Evolutionary conservation across 2,329 filamentous ascomycete genomes (phyloP).

Genomic region (Penicillium corylophilum): DNA sequence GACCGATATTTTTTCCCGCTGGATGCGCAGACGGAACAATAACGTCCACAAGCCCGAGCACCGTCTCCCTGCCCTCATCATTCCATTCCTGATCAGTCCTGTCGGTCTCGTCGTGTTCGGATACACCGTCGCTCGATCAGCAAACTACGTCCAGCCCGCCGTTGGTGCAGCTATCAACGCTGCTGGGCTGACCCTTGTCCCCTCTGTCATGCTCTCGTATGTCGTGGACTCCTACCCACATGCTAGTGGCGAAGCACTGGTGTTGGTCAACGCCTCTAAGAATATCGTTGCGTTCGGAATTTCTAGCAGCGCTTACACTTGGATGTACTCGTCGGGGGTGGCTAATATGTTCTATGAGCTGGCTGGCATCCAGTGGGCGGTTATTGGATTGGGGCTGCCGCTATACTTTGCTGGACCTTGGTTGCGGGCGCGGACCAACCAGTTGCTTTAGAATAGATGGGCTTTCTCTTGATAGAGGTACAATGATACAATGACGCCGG

Average conservation of each 20-base stretch:
- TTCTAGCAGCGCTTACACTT: slow-evolving; percentile 28
- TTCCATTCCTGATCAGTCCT: slow-evolving; percentile 39
- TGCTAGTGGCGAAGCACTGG: slow-evolving; percentile 33
- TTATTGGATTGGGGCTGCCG: slow-evolving; percentile 29
- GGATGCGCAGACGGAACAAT: slow-evolving; percentile 32
- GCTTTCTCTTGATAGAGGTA: too few relatives aligned
- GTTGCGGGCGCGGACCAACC: slow-evolving; percentile 15
- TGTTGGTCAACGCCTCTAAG: slow-evolving; percentile 34
- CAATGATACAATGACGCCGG: neutral
- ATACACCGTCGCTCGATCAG: slow-evolving; percentile 26
- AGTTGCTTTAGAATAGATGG: slow-evolving; percentile 6
- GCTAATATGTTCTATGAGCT: slow-evolving; percentile 39
- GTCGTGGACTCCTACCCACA: slow-evolving; percentile 35
- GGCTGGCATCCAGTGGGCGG: slow-evolving; percentile 36
- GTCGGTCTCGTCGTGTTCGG: slow-evolving; percentile 35
- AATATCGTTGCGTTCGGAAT: slow-evolving; percentile 30
- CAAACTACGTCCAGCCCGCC: slow-evolving; percentile 26
- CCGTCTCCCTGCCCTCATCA: slow-evolving; percentile 38
- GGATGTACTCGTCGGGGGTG: slow-evolving; percentile 30
- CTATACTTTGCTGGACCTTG: slow-evolving; percentile 33
- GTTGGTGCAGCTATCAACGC: slow-evolving; percentile 31
- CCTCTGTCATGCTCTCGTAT: slow-evolving; percentile 36
- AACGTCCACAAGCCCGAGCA: slow-evolving; percentile 42
- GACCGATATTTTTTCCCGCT: slow-evolving; percentile 41
- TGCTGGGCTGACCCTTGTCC: slow-evolving; percentile 32